These are phyloP conservation scores for Pythium inflatum DNA, from an alignment of 352 stramenopile species.

Conservation along the genomic window DNA sequence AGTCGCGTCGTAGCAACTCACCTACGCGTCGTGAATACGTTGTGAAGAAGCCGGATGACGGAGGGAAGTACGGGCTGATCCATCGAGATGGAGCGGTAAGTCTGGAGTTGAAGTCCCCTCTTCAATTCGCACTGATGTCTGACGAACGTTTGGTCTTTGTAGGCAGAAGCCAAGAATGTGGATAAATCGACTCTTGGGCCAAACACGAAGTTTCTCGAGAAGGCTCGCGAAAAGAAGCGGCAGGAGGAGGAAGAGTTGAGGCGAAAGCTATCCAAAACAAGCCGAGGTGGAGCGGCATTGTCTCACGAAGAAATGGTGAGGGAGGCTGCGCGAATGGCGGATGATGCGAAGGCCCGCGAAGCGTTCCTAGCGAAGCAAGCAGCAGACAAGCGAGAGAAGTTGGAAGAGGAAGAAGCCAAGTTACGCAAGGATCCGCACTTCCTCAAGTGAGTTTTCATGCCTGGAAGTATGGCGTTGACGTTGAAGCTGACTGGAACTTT, in stretches of 20 bases:
- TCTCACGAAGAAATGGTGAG: constrained; percentile 69
- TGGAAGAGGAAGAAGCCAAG: constrained; percentile 62
- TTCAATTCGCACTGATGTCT: too few species aligned
- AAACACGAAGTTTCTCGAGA: constrained; percentile 74
- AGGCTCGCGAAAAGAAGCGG: constrained; percentile 68
- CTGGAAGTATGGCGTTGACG: too few species aligned
- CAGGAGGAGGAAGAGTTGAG: constrained; percentile 73
- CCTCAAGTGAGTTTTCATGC: too few species aligned
- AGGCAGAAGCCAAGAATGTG: constrained; percentile 71
- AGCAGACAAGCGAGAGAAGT: constrained; percentile 52
- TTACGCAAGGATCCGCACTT: constrained; percentile 69
- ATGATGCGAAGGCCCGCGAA: constrained; percentile 74
- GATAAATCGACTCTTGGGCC: constrained; percentile 80
- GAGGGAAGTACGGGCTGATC: constrained; percentile 71
- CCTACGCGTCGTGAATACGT: constrained; percentile 15
- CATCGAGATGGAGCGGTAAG: constrained; percentile 54
- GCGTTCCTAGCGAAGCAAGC: constrained; percentile 58
- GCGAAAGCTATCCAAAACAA: constrained; percentile 60
- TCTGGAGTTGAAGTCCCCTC: too few species aligned
- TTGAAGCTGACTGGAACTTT: not conserved
- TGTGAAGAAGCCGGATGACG: constrained; percentile 38
- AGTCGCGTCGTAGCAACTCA: not conserved
- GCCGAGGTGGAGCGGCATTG: constrained; percentile 21
- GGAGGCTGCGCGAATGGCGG: constrained; percentile 71
- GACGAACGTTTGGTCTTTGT: not conserved